phyloP scores from a whole-genome alignment of 2,329 filamentous ascomycete species.

The Ceratocystis lukuohia region DNA sequence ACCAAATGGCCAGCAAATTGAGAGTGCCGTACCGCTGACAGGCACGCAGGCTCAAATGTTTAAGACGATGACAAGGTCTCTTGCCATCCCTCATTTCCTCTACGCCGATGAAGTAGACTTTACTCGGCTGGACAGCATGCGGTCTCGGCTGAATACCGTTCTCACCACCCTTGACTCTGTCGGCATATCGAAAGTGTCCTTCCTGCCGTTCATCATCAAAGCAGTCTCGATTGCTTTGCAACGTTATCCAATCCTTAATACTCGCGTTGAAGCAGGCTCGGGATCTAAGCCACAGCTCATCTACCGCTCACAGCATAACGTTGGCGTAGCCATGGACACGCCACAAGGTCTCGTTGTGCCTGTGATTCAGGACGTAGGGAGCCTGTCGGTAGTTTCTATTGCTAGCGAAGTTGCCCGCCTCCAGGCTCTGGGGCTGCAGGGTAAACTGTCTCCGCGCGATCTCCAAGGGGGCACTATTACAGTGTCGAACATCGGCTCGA shows the following conservation, averaged over 20 bases:
- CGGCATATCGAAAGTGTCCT: slow-evolving; percentile 58
- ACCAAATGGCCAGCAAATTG: slow-evolving; percentile 40
- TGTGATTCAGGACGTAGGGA: slow-evolving; percentile 72
- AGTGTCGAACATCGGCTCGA: slow-evolving; percentile 89
- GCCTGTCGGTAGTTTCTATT: slow-evolving; percentile 63
- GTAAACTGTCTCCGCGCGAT: slow-evolving; percentile 61
- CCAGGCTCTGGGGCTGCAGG: slow-evolving; percentile 56
- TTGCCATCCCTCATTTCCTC: slow-evolving; percentile 87
- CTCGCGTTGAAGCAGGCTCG: slow-evolving; percentile 53
- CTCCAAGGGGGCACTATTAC: slow-evolving; percentile 83
- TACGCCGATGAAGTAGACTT: slow-evolving; percentile 87
- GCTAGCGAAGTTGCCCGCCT: slow-evolving; percentile 63
- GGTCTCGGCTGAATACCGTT: slow-evolving; percentile 59
- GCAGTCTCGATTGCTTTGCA: slow-evolving; percentile 75
- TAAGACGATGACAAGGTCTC: slow-evolving; percentile 87
- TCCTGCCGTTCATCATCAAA: slow-evolving; percentile 91
- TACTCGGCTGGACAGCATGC: slow-evolving; percentile 56
- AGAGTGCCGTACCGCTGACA: slow-evolving; percentile 57
- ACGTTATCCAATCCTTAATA: slow-evolving; percentile 76
- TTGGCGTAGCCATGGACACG: slow-evolving; percentile 92
- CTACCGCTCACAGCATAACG: slow-evolving; percentile 77
- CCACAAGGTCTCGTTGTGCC: slow-evolving; percentile 79
- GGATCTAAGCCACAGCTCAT: slow-evolving; percentile 59
- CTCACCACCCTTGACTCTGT: slow-evolving; percentile 32
- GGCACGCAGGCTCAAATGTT: slow-evolving; percentile 87